Evolutionary conservation across 2,329 filamentous ascomycete species (phyloP).

Genomic region (Teratosphaeria zuluensis): DNA sequence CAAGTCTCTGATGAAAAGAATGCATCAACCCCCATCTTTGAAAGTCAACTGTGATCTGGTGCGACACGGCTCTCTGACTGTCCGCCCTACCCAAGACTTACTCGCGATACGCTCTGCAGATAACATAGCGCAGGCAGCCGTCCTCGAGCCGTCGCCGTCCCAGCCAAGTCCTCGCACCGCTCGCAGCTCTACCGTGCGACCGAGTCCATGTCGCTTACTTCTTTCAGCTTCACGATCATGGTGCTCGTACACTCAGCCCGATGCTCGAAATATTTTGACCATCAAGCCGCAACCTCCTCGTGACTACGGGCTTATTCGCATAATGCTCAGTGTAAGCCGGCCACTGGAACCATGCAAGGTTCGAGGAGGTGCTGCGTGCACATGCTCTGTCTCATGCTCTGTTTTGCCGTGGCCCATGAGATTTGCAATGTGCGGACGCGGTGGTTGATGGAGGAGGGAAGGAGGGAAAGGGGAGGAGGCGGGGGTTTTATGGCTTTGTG

Average conservation of each 20-base stretch:
- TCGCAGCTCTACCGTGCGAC: no score
- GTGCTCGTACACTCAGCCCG: background rate
- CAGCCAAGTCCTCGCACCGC: no score
- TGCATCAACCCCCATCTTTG: background rate
- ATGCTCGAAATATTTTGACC: background rate
- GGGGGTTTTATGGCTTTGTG: background rate
- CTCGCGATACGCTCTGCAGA: background rate
- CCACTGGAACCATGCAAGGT: background rate
- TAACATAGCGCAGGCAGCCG: background rate
- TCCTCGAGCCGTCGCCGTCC: no score
- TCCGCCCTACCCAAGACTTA: background rate
- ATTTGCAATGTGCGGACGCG: no score
- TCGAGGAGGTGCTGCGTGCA: background rate
- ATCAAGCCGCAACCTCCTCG: background rate
- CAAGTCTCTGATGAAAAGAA: background rate
- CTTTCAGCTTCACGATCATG: no score
- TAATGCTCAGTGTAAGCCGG: background rate
- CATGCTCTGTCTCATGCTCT: background rate
- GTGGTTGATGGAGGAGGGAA: background rate
- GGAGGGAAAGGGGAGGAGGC: background rate
- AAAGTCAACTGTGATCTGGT: background rate
- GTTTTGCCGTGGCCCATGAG: background rate
- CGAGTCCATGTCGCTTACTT: no score
- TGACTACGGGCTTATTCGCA: background rate
- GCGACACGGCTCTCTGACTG: background rate